These are phyloP conservation scores for Neofusicoccum kwambonambiense DNA, from an alignment of 2,329 filamentous ascomycete species.

Conservation along the genomic window DNA sequence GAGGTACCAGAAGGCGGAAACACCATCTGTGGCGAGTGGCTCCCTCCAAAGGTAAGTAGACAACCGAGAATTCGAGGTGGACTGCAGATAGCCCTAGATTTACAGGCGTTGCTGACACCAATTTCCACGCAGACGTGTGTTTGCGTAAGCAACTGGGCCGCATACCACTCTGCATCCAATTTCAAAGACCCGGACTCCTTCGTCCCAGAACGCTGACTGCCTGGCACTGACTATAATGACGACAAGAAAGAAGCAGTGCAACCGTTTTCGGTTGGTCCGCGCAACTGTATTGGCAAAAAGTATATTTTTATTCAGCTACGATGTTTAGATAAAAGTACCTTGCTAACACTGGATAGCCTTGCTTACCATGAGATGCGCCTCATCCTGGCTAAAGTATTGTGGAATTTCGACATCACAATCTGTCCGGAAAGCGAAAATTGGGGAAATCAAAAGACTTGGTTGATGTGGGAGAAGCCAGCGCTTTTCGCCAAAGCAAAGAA, in stretches of 20 bases:
- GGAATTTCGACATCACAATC: conserved; percentile 40
- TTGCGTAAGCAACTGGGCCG: conserved; percentile 11
- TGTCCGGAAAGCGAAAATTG: conserved; percentile 31
- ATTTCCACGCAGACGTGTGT: conserved; percentile 20
- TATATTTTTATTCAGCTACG: conserved; percentile 22
- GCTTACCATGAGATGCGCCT: conserved; percentile 28
- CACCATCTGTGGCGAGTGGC: conserved; percentile 34
- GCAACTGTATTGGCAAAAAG: conserved; percentile 41
- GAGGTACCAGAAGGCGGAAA: conserved; percentile 36
- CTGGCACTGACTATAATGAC: conserved; percentile 24
- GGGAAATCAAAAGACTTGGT: conserved; percentile 31
- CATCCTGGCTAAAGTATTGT: conserved; percentile 34
- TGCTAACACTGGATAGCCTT: conserved; percentile 24
- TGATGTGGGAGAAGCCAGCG: conserved; percentile 38
- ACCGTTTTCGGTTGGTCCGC: conserved; percentile 45
- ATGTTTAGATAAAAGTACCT: neutral
- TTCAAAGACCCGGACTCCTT: conserved; percentile 39
- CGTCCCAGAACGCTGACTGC: conserved; percentile 44
- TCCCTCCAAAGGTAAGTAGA: conserved; percentile 29
- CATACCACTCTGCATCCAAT: conserved; percentile 23
- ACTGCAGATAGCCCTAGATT: too few species aligned
- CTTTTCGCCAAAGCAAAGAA: conserved; percentile 29
- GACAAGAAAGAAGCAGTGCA: conserved; percentile 39
- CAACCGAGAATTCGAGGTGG: too few species aligned
- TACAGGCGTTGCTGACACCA: conserved; percentile 1